Evolutionary conservation across 352 stramenopile genomes (phyloP).

Genomic region (Pythium guiyangense): DNA sequence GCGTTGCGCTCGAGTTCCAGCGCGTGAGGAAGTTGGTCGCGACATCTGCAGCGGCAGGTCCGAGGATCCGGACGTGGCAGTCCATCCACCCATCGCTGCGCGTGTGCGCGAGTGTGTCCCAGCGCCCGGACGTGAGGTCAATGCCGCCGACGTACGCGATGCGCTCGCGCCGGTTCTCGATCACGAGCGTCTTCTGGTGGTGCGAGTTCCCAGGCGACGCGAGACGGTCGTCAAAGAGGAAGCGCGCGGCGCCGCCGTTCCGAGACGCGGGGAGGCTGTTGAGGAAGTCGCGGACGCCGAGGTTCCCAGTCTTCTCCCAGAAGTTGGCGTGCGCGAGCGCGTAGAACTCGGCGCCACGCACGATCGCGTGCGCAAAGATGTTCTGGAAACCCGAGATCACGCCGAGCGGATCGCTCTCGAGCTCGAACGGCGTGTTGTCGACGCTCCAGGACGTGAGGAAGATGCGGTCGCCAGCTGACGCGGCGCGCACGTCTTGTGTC

Average conservation of each 20-base stretch:
- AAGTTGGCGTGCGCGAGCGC: slow-evolving; percentile 3
- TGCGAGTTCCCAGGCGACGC: slow-evolving; percentile 49
- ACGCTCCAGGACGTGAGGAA: slow-evolving; percentile 11
- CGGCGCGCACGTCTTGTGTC: slow-evolving; percentile 13
- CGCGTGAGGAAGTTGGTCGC: slow-evolving; percentile 56
- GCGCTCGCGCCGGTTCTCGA: slow-evolving; percentile 24
- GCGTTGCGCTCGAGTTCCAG: slow-evolving; percentile 42
- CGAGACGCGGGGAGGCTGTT: slow-evolving; percentile 15
- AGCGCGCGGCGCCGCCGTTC: slow-evolving; percentile 6
- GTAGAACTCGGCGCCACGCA: slow-evolving; percentile 3
- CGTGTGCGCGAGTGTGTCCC: slow-evolving; percentile 52
- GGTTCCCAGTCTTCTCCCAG: slow-evolving; percentile 5
- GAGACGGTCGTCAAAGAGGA: slow-evolving; percentile 64
- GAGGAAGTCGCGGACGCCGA: slow-evolving; percentile 14
- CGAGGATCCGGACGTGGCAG: slow-evolving; percentile 36
- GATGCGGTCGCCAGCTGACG: slow-evolving; percentile 16
- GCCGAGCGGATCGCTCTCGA: not conserved
- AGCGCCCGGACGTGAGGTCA: slow-evolving; percentile 50
- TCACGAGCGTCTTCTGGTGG: slow-evolving; percentile 65
- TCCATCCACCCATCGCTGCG: slow-evolving; percentile 60
- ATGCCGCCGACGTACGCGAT: slow-evolving; percentile 49
- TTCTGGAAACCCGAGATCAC: slow-evolving; percentile 5
- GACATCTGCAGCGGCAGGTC: slow-evolving; percentile 46
- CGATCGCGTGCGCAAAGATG: slow-evolving; percentile 3
- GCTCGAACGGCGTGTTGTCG: slow-evolving; percentile 12